These are phyloP conservation scores for Aurantiochytrium sp. DNA, from an alignment of 108 stramenopile genomes.

Conservation along the genomic window DNA sequence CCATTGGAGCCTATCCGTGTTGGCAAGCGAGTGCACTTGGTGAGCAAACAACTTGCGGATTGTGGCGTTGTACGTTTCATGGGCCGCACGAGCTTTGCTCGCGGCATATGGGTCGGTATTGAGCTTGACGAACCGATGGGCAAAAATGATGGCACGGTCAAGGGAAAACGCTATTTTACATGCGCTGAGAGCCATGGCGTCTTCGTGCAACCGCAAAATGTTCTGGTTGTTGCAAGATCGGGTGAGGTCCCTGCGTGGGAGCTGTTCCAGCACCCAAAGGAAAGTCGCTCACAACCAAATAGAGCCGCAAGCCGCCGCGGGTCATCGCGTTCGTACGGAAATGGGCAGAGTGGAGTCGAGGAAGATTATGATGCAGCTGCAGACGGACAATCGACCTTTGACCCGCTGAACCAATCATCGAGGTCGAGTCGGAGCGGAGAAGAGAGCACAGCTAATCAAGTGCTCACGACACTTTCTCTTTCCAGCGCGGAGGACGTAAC, in stretches of 20 bases:
- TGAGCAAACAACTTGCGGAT: neutral
- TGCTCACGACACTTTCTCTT: neutral
- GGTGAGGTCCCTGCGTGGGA: neutral
- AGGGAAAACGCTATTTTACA: conserved; percentile 32
- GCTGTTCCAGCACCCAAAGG: too few relatives aligned
- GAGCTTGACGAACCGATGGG: conserved; percentile 32
- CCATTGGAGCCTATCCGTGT: neutral
- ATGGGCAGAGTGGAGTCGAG: too few relatives aligned
- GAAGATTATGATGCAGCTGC: too few relatives aligned
- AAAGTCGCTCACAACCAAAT: too few relatives aligned
- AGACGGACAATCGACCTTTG: too few relatives aligned
- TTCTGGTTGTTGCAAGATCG: neutral
- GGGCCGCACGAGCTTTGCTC: conserved; percentile 22
- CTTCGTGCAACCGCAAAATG: neutral
- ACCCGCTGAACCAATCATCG: too few relatives aligned
- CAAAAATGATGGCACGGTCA: conserved; percentile 38
- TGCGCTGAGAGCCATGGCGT: conserved; percentile 32
- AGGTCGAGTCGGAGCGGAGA: too few relatives aligned
- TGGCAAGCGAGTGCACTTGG: neutral
- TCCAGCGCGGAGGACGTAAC: neutral
- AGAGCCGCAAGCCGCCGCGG: too few relatives aligned
- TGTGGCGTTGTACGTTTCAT: neutral
- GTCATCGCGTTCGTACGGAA: too few relatives aligned
- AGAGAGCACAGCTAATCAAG: neutral
- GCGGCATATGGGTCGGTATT: conserved; percentile 43